phyloP scores from a whole-genome alignment of 176 grass and related monocot genomes.

The Dendrocalamus sinicus region DNA sequence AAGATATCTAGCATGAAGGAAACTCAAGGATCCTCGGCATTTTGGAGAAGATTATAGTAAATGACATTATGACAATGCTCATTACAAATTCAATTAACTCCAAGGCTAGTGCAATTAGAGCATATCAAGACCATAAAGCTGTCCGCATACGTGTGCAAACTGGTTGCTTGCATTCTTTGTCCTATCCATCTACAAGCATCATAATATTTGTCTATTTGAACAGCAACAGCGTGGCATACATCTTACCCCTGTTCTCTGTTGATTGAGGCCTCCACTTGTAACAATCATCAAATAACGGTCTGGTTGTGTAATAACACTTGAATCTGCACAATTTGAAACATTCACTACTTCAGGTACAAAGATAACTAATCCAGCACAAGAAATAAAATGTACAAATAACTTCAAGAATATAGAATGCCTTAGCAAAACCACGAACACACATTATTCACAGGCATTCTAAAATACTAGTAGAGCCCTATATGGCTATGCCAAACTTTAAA shows the following conservation, averaged over 20 bases:
- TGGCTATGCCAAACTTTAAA: conserved; percentile 22
- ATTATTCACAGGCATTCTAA: not conserved
- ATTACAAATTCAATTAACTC: conserved; percentile 4
- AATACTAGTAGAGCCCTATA: conserved; percentile 26
- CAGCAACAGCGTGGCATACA: conserved; percentile 14
- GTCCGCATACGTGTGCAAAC: conserved; percentile 9
- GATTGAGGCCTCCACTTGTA: conserved; percentile 95
- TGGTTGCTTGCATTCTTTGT: conserved; percentile 9
- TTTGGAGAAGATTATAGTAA: too few relatives aligned
- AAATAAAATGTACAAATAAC: conserved; percentile 22
- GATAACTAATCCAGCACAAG: not conserved
- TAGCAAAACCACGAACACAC: not conserved
- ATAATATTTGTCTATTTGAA: not conserved
- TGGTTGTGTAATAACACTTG: too few relatives aligned
- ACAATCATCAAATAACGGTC: conserved; percentile 89
- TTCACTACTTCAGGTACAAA: conserved; percentile 29
- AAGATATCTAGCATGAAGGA: conserved; percentile 20
- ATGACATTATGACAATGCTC: not conserved
- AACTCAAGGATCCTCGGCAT: too few relatives aligned
- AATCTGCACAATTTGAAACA: conserved; percentile 63
- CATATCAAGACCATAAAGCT: not conserved
- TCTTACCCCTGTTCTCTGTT: conserved; percentile 97
- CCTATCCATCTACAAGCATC: conserved; percentile 12
- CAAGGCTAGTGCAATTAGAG: not conserved
- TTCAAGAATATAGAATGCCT: conserved; percentile 20